phyloP scores from a whole-genome alignment of 129 eudicot genomes.

The Lactuca saligna region DNA sequence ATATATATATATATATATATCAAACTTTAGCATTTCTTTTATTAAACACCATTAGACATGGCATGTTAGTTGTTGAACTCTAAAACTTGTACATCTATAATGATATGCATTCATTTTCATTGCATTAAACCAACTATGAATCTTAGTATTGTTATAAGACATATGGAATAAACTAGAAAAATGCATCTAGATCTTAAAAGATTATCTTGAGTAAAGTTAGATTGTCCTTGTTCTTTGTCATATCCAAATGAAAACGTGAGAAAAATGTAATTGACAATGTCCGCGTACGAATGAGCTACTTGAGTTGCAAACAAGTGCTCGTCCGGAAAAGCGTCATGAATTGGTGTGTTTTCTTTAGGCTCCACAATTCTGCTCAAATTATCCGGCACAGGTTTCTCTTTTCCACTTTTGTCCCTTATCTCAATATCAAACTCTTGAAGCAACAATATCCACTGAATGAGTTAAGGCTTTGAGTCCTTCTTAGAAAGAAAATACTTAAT shows the following conservation, averaged over 20 bases:
- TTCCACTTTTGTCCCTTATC: too few relatives aligned
- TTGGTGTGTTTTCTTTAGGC: too few relatives aligned
- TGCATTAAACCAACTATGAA: not conserved
- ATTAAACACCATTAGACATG: not conserved
- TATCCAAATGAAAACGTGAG: conserved; percentile 14
- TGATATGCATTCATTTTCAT: not conserved
- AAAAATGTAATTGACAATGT: not conserved
- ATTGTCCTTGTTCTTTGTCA: conserved; percentile 24
- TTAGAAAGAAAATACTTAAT: too few relatives aligned
- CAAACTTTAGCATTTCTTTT: not conserved
- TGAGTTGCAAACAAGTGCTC: too few relatives aligned
- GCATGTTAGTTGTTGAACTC: not conserved
- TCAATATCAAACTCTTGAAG: too few relatives aligned
- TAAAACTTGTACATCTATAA: too few relatives aligned
- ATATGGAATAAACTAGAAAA: not conserved
- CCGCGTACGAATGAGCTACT: too few relatives aligned
- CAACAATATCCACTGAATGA: too few relatives aligned
- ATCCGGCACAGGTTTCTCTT: too few relatives aligned
- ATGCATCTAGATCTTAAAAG: conserved; percentile 18
- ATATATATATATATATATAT: not conserved
- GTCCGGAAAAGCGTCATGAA: too few relatives aligned
- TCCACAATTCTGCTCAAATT: too few relatives aligned
- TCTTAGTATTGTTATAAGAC: not conserved
- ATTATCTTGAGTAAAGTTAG: conserved; percentile 8
- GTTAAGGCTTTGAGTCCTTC: too few relatives aligned